Evolutionary conservation across 202 grass and related monocot genomes (phyloP), one percentile per base, ranked within the genome.

Genomic region (Elaeis oleifera): DNA sequence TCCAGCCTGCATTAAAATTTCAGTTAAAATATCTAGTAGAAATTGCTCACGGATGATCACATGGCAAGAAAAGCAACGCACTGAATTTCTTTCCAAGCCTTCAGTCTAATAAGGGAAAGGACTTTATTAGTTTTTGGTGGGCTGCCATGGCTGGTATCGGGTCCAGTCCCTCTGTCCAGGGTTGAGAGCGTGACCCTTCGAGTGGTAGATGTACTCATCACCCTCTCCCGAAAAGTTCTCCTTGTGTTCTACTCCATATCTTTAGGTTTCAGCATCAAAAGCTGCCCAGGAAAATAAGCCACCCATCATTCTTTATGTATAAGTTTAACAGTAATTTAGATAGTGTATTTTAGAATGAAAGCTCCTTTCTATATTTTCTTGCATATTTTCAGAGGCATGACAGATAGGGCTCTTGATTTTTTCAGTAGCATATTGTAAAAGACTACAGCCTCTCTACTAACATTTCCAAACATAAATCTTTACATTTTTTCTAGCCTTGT

Each of bases 171-270:
- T 91, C 71, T 88, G 81, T 1, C 80, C 79, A 0, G 82, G 77
- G 73, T 97, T 89, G 31, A 97, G 77, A 36, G 94, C 75, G 27
- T 97, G 88, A 6, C 84, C 88, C 71, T 97, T 97, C 60, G 88
- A 89, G 68, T 92, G 88, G 79, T 92, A 99, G 66, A 99, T 92
- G 60, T 76, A 54, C 32, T 84, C 77, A 5, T 99, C 94, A 18
- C 94, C 85, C 75, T 92, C 79, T 19, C 94, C 94, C 0, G 82
- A 84, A 66, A 75, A 85, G 76, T 99, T 92, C 78, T 99, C 77
- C 65, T 64, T 92, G 72, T 99, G 94, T 11, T 89, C 94, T 54
- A 61, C 80, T 27, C 74, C 78, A 51, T 86, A 99, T 39, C 80
- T 78, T 70, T 78, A 60, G 82, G 83, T 70, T 92, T 99, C 68